Conservation (phyloP, 768 basidiomycete genomes). For the Rhodotorula babjevae region DNA sequence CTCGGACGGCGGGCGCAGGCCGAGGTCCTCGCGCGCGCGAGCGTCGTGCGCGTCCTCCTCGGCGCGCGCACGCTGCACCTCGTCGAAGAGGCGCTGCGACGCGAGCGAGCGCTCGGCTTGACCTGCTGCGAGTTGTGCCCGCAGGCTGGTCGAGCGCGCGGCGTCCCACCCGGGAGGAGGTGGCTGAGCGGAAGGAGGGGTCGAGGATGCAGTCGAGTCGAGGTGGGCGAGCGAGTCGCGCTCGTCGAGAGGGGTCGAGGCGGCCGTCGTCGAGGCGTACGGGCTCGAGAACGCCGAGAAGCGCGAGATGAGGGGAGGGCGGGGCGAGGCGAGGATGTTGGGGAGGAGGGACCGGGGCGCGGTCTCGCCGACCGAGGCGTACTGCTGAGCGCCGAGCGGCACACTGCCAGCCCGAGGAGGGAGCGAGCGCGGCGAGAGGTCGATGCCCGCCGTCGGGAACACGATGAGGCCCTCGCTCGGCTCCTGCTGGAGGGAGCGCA, state of each 20-base stretch:
- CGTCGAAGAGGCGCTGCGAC: constrained; percentile 11
- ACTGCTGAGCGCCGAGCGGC: neutral
- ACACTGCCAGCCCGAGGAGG: neutral
- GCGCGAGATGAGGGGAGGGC: constrained; percentile 11
- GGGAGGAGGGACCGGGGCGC: neutral
- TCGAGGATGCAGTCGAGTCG: neutral
- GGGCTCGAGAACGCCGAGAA: constrained; percentile 20
- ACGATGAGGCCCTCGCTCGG: neutral
- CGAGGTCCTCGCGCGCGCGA: too few species aligned
- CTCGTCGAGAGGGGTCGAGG: neutral
- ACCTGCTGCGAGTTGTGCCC: neutral
- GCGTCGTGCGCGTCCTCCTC: neutral
- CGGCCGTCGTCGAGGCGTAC: neutral
- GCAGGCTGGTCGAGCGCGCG: neutral
- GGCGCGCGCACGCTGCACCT: neutral
- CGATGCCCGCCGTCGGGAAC: neutral
- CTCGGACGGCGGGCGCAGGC: neutral
- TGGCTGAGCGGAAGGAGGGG: too few species aligned
- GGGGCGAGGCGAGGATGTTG: neutral
- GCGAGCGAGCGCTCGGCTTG: neutral
- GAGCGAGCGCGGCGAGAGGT: neutral
- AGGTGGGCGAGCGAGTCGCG: too few species aligned
- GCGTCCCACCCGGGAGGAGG: too few species aligned
- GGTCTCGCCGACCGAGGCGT: neutral
- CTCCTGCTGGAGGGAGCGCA: constrained; percentile 1